These are phyloP conservation scores for Kurtzmaniella natalensis DNA, from an alignment of 1,139 yeast species.

Conservation along the genomic window DNA sequence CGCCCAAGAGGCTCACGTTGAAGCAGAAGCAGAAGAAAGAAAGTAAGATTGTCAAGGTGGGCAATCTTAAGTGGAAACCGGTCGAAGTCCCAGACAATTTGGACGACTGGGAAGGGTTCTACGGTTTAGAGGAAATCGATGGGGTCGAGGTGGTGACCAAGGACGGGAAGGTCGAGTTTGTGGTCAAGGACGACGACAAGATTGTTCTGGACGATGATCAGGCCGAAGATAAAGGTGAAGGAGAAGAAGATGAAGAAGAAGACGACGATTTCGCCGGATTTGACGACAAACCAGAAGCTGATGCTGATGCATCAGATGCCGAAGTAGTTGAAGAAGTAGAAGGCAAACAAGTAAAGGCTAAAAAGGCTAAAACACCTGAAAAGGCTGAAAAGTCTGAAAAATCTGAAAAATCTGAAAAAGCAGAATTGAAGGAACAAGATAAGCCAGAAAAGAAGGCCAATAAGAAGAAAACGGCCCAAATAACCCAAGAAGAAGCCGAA, in stretches of 20 bases:
- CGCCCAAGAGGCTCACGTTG: constrained; percentile 23
- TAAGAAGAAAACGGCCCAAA: constrained; percentile 10
- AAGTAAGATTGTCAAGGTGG: constrained; percentile 45
- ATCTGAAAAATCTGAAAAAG: constrained; percentile 7
- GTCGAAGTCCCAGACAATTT: constrained; percentile 80
- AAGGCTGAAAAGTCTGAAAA: constrained; percentile 2
- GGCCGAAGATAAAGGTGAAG: constrained; percentile 8
- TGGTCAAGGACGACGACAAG: constrained; percentile 42
- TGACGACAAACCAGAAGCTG: constrained; percentile 9
- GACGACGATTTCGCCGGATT: constrained; percentile 12
- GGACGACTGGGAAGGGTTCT: constrained; percentile 86
- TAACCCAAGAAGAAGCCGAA: constrained; percentile 11
- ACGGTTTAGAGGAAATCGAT: constrained; percentile 89
- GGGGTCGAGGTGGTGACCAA: constrained; percentile 79
- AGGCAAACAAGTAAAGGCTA: constrained; percentile 15
- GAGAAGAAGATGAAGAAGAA: constrained; percentile 9
- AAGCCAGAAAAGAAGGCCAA: constrained; percentile 11
- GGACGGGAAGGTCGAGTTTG: constrained; percentile 61
- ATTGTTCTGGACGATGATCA: constrained; percentile 11
- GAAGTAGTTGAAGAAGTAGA: constrained; percentile 20
- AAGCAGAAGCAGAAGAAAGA: constrained; percentile 29
- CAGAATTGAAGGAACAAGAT: too few species aligned
- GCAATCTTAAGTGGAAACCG: constrained; percentile 66
- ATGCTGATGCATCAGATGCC: constrained; percentile 9
- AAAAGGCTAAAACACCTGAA: constrained; percentile 1